phyloP scores from a whole-genome alignment of 1,139 yeast species.

The Sugiyamaella xylanicola region DNA sequence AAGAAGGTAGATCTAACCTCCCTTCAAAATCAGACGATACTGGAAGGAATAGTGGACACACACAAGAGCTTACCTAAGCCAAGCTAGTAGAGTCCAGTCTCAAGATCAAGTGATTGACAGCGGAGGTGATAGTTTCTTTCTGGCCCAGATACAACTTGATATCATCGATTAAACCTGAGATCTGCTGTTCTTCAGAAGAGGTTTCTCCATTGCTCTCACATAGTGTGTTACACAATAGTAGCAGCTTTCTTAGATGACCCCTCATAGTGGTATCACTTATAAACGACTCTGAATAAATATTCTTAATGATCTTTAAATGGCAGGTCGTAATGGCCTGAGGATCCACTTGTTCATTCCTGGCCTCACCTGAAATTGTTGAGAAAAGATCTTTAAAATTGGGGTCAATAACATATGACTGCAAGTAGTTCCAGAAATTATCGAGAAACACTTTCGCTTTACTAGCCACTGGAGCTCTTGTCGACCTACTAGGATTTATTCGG shows the following conservation, averaged over 20 bases:
- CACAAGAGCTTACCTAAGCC: too few species aligned
- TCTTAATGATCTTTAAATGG: slow-evolving; percentile 24
- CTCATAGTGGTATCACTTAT: slow-evolving; percentile 25
- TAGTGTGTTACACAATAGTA: slow-evolving; percentile 20
- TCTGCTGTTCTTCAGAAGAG: not conserved
- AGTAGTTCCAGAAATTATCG: slow-evolving; percentile 34
- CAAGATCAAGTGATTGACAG: slow-evolving; percentile 13
- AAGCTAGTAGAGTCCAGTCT: slow-evolving; percentile 11
- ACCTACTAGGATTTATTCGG: slow-evolving; percentile 1
- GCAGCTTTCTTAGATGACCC: slow-evolving; percentile 21
- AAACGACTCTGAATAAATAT: slow-evolving; percentile 24
- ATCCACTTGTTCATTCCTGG: slow-evolving; percentile 21
- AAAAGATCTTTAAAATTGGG: slow-evolving; percentile 20
- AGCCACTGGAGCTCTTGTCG: slow-evolving; percentile 1
- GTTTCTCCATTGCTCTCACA: slow-evolving; percentile 1
- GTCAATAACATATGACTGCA: slow-evolving; percentile 30
- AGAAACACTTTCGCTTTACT: slow-evolving; percentile 28
- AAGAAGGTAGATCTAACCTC: too few species aligned
- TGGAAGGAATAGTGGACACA: not conserved
- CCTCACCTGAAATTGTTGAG: slow-evolving; percentile 8
- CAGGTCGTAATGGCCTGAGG: slow-evolving; percentile 26
- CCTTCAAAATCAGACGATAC: too few species aligned
- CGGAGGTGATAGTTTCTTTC: slow-evolving; percentile 11
- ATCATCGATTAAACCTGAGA: not conserved
- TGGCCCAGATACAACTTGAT: slow-evolving; percentile 11